Evolutionary conservation across 2,329 filamentous ascomycete species (phyloP).

Genomic region (Diaporthe ilicicola): DNA sequence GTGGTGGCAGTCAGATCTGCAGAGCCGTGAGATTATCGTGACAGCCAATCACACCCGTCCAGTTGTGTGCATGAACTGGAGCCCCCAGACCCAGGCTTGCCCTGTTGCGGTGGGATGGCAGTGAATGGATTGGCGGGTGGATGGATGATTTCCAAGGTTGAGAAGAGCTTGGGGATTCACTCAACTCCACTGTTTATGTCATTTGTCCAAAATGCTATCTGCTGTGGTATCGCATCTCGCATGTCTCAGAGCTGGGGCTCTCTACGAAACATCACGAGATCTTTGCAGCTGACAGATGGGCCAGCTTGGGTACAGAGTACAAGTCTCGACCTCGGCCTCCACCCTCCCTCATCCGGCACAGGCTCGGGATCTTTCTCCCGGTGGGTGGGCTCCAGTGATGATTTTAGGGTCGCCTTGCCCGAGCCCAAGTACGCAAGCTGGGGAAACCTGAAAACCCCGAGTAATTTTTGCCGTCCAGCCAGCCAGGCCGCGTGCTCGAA

Average conservation of each 20-base stretch:
- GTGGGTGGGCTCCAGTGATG: background rate
- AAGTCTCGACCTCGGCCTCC: background rate
- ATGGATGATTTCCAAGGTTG: background rate
- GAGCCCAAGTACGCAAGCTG: constrained; percentile 6
- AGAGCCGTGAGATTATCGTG: constrained; percentile 27
- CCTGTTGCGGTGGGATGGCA: background rate
- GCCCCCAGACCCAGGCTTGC: constrained; percentile 1
- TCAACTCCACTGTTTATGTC: constrained; percentile 23
- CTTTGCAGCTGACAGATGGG: constrained; percentile 18
- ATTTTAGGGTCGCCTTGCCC: constrained; percentile 16
- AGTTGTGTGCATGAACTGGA: constrained; percentile 15
- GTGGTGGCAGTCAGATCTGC: constrained; percentile 10
- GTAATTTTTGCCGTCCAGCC: background rate
- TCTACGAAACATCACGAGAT: constrained; percentile 13
- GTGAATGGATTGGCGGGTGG: background rate
- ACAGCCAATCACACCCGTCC: constrained; percentile 20
- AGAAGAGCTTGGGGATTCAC: background rate
- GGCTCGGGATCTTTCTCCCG: constrained; percentile 11
- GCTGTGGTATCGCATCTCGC: constrained; percentile 11
- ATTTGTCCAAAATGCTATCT: background rate
- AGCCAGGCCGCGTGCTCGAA: background rate
- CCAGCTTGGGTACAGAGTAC: background rate
- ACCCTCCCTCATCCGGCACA: constrained; percentile 1
- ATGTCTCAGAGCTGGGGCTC: constrained; percentile 14
- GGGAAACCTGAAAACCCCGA: constrained; percentile 13